Evolutionary conservation across 331 rosid species (phyloP), one percentile per base, ranked within the genome.

Genomic region (Cucumis variabilis): DNA sequence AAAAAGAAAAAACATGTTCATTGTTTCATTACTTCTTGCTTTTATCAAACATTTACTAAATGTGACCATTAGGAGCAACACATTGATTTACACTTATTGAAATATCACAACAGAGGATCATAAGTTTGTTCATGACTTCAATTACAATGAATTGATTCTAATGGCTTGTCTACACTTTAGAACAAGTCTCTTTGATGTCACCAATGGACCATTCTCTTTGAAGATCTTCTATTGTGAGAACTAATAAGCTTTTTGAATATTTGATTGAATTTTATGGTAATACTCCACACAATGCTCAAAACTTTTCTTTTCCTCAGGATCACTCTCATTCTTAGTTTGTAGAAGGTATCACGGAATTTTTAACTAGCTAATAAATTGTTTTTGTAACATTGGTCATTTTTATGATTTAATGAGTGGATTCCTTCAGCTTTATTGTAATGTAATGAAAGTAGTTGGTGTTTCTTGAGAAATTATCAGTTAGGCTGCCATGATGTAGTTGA

Each of bases 41-140:
- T 76, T 50, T 50, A 77, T 77, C 12, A 46, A 23, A 48, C 8
- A 77, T 48, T 77, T 77, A 77, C 65, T 77, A 23, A 77, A 14
- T 48, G 83, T 14, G 20, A 13, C 23, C 63, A 48, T 77, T n/a
- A 24, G 83, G 41, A 50, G 65, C 63, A 77, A 13, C 62, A 77
- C 9, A 75, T 44, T 75, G 30, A 77, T 77, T 77, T 48, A 77
- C 83, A 14, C 83, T 77, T 23, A 77, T 25, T 77, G 83, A 77
- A 48, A 58, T 77, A 48, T 77, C 83, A 48, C 37, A 77, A 37
- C 65, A 48, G n/a, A 77, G 33, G 83, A 77, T 48, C 83, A 77
- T 77, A 24, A 50, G 63, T 77, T 77, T 77, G 37, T 77, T 48
- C 37, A 77, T 77, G 65, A n/a, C 63, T 13, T 77, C 33, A n/a